Evolutionary conservation across 108 stramenopile genomes (phyloP).

Genomic region (Mediolabrus comicus): DNA sequence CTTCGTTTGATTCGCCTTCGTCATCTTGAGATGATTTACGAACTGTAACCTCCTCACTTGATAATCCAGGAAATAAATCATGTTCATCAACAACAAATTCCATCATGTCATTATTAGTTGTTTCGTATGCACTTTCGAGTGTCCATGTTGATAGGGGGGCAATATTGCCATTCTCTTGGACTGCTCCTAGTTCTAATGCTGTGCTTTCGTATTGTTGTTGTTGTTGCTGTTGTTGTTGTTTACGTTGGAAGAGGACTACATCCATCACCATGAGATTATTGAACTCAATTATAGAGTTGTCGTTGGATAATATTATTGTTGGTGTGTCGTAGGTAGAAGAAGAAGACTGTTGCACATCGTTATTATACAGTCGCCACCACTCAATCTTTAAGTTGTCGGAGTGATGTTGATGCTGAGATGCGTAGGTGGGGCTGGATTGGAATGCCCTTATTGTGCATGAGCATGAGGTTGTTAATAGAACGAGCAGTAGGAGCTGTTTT

Average conservation of each 20-base stretch:
- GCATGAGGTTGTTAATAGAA: not conserved
- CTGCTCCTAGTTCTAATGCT: constrained; percentile 52
- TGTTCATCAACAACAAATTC: constrained; percentile 78
- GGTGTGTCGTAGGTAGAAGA: not conserved
- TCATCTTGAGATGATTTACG: not conserved
- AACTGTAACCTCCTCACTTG: constrained; percentile 21
- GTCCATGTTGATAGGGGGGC: constrained; percentile 72
- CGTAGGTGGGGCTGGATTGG: not conserved
- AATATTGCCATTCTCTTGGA: constrained; percentile 70
- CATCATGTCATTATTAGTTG: constrained; percentile 44
- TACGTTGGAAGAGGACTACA: constrained; percentile 29
- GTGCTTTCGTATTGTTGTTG: constrained; percentile 2
- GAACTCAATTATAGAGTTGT: constrained; percentile 15
- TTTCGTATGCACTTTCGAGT: constrained; percentile 51
- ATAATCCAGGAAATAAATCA: constrained; percentile 55
- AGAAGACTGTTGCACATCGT: not conserved
- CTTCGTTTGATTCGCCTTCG: no score
- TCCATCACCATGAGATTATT: constrained; percentile 36
- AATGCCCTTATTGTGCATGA: not conserved
- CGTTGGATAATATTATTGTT: not conserved
- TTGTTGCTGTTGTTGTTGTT: constrained; percentile 13
- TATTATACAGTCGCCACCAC: not conserved
- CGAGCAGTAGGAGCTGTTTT: no score
- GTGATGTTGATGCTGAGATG: no score
- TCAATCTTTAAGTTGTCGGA: no score